These are phyloP conservation scores for Dioscorea cayenensis DNA, from an alignment of 116 monocot genomes.

Conservation along the genomic window DNA sequence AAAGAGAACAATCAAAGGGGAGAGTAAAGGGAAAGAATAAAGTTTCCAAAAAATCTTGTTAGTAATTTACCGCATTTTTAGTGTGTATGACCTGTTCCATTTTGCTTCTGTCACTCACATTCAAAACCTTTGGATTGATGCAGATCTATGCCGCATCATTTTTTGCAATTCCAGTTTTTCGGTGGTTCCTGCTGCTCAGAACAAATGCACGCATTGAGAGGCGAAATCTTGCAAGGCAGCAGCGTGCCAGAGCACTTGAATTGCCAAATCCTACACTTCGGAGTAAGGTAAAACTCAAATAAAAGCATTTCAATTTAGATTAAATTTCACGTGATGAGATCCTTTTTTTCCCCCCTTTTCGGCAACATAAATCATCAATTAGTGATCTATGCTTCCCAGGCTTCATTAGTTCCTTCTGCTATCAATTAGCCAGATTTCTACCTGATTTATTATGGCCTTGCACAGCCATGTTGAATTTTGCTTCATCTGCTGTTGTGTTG, in stretches of 20 bases:
- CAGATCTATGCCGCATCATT: constrained; percentile 95
- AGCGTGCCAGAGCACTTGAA: constrained; percentile 60
- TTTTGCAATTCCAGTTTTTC: constrained; percentile 81
- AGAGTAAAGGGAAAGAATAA: no score
- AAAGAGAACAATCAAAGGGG: no score
- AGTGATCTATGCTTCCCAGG: no score
- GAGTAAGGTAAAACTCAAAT: constrained; percentile 49
- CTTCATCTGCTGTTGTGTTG: neutral
- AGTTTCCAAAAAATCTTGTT: no score
- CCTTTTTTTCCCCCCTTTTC: no score
- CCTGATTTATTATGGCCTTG: no score
- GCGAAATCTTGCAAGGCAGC: constrained; percentile 58
- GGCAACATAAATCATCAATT: no score
- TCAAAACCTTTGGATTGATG: neutral
- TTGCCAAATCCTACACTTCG: constrained; percentile 49
- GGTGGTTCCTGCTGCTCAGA: constrained; percentile 63
- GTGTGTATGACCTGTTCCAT: neutral
- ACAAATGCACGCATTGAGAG: constrained; percentile 63
- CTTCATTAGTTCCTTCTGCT: no score
- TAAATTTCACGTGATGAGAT: no score
- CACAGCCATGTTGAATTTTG: no score
- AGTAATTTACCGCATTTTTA: neutral
- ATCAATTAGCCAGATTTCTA: no score
- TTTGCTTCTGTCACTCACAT: neutral
- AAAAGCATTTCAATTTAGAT: no score